Base-by-base conservation (phyloP, 108 stramenopile genomes). In the Epithemia pelagica region DNA sequence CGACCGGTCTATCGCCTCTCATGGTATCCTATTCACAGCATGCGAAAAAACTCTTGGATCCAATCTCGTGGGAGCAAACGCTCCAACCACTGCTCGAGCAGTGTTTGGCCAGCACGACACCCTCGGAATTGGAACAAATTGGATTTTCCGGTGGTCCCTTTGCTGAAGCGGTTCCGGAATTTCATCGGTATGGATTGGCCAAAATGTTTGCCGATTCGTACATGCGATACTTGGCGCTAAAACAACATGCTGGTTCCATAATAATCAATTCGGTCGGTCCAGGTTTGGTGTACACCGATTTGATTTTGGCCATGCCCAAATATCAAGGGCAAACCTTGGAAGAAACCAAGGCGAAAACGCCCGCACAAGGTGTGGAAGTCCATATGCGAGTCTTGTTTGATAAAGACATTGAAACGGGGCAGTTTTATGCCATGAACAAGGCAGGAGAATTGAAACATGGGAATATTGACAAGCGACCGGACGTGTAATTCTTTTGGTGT, bases 171-270 rank as follows among this genome's bases (percentile, higher is more conserved):
- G 75, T 71, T 0, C 75, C 75, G 0, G 75, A 72, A 53, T 76
- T 76, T 72, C 75, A 76, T 62, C 72, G 72, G 75, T 76, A 76
- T 52, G 75, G 75, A 21, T 57, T 76, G 20, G 20, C 75, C 27
- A 76, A 76, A 59, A 76, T 76, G 75, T 76, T 76, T 68, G 75
- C 71, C 0, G 75, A 76, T 63, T 71, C 71, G 0, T 72, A 72
- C 66, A 76, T 76, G 75, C 32, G 27, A 19, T 68, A 72, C 72
- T 71, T 71, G 0, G 68, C 67, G 8, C 54, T 72, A 33, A 55
- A 67, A n/a, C n/a, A n/a, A n/a, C n/a, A n/a, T n/a, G n/a, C n/a
- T n/a, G n/a, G n/a, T n/a, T n/a, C n/a, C n/a, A n/a, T n/a, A n/a
- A n/a, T n/a, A n/a, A 72, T 76, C 0, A 69, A n/a, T 0, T 61